Base-by-base conservation (phyloP, 2,329 filamentous ascomycete species). In the Byssoonygena ceratinophila region DNA sequence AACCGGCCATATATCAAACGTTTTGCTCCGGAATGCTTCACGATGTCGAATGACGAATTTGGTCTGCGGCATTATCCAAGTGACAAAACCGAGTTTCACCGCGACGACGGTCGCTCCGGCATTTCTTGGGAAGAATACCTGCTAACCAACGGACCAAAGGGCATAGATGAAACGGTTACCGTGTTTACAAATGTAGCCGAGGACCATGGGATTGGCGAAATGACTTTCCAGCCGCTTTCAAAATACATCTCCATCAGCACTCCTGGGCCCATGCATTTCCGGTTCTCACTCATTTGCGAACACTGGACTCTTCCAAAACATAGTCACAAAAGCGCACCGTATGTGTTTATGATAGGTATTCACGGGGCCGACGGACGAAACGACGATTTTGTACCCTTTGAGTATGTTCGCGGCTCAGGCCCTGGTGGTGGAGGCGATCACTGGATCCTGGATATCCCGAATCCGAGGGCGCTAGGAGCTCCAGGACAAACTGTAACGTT, bases 111-210 rank as follows among this genome's bases (percentile, higher is more conserved):
- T 0, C 74, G 82, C 8, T 59, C 65, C 2, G 67, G 73, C 2
- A 71, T 83, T 4, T 76, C 74, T 0, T 97, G 89, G 87, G 85
- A 90, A 58, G 85, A 94, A 61, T 97, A 95, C 64, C 80, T 85
- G 52, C 67, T 81, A 16, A 84, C 84, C 3, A 76, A 79, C 25
- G 68, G 65, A 56, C 73, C 67, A 3, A 59, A 70, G 45, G 66
- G 68, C 55, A 66, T 71, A 40, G 18, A 29, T 14, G 69, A 72
- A 54, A 69, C 66, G 44, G 67, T 72, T 11, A 67, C 68, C 4
- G 67, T 78, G n/a, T 81, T 72, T 61, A 63, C 62, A 16, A 70
- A 70, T 44, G 70, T 68, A 16, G 64, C 69, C n/a, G 65, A 70
- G 23, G 68, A 75, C 22, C 74, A 80, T 60, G 77, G 74, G 11